Conservation (phyloP, 2,329 filamentous ascomycete species). For the Berkeleyomyces basicola region DNA sequence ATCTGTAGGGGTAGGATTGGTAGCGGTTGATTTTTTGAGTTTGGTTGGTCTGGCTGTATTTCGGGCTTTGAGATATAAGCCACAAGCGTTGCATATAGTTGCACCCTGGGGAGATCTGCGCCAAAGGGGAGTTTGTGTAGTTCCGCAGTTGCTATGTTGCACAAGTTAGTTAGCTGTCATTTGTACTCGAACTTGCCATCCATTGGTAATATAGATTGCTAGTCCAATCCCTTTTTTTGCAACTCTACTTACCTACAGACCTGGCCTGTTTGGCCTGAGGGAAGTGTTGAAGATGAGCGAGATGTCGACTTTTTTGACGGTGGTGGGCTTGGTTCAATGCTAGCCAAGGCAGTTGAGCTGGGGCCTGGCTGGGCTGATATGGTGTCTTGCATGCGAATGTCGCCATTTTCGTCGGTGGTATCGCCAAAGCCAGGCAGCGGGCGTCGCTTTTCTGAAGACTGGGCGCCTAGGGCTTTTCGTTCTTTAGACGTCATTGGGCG, state of each 20-base stretch:
- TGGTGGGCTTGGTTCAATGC: constrained; percentile 4
- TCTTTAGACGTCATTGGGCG: constrained; percentile 7
- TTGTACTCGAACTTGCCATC: constrained; percentile 11
- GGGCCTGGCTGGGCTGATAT: not conserved
- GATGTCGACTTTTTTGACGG: constrained; percentile 1
- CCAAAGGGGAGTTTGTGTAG: constrained; percentile 88
- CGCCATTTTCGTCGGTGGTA: constrained; percentile 3
- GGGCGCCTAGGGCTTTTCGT: not conserved
- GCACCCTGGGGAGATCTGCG: constrained; percentile 80
- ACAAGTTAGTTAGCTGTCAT: not conserved
- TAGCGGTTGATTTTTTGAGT: constrained; percentile 56
- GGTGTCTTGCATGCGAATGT: constrained; percentile 5
- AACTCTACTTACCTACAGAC: constrained; percentile 47
- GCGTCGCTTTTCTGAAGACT: not conserved
- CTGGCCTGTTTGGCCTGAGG: constrained; percentile 30
- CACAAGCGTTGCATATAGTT: constrained; percentile 96
- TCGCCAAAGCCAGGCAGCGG: constrained; percentile 10
- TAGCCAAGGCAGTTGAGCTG: not conserved
- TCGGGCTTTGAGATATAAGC: constrained; percentile 82
- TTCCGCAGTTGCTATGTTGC: constrained; percentile 67
- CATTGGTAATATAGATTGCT: constrained; percentile 14
- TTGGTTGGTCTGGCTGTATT: constrained; percentile 85
- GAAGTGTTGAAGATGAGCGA: not conserved
- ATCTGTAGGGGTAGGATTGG: constrained; percentile 28
- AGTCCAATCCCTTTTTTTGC: not conserved